Evolutionary conservation across 768 basidiomycete species (phyloP).

Genomic region (Strobilomyces confusus): DNA sequence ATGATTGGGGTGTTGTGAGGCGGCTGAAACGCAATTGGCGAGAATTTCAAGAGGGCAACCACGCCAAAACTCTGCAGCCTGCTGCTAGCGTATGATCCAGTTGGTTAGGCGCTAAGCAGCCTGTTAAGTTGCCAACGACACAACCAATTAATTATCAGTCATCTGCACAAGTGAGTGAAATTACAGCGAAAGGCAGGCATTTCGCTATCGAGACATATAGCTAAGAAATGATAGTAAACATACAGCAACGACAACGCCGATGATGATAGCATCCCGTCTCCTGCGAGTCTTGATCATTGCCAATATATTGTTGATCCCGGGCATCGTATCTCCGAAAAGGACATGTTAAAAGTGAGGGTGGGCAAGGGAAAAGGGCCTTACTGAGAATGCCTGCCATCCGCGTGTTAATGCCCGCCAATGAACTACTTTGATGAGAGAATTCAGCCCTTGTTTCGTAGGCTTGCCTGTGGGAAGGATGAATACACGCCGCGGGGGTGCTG

Average conservation of each 20-base stretch:
- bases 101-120: too few relatives aligned
- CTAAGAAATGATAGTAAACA: conserved; percentile 63
- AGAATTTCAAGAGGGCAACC: conserved; percentile 50
- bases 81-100: neutral
- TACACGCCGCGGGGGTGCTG: neutral
- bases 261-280: conserved; percentile 82
- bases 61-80: conserved; percentile 17
- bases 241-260: conserved; percentile 85
- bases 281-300: conserved; percentile 91
- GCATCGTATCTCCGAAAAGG: conserved; percentile 63
- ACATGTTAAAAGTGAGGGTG: neutral
- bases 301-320: conserved; percentile 90
- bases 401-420: conserved; percentile 73
- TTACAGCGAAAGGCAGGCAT: conserved; percentile 1
- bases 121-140: neutral
- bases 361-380: conserved; percentile 33
- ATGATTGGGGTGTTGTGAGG: conserved; percentile 60
- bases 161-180: neutral
- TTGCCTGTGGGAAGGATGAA: conserved; percentile 53
- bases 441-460: conserved; percentile 96
- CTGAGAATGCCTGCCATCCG: conserved; percentile 83
- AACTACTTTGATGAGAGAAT: conserved; percentile 76
- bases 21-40: conserved; percentile 71
- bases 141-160: neutral
- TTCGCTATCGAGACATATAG: conserved; percentile 38